phyloP scores from a whole-genome alignment of 2,329 filamentous ascomycete genomes.

The Anthostomella pinea region DNA sequence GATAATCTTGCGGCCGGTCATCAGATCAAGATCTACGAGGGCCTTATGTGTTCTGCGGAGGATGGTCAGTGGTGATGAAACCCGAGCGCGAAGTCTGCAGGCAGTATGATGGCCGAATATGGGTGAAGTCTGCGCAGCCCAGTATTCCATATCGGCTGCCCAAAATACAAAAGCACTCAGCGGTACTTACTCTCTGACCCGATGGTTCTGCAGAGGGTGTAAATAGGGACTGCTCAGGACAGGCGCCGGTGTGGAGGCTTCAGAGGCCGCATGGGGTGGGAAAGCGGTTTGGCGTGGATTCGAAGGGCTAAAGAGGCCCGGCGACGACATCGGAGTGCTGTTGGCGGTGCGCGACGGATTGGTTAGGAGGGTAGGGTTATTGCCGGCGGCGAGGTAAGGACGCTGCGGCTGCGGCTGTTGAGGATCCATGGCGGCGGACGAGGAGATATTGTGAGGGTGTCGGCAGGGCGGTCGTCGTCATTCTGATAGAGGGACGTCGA shows the following conservation, averaged over 20 bases:
- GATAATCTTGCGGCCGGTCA: constrained; percentile 91
- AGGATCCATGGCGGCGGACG: constrained; percentile 32
- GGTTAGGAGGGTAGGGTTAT: constrained; percentile 35
- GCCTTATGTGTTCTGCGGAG: constrained; percentile 75
- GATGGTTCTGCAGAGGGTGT: constrained; percentile 69
- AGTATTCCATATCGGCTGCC: too few species aligned
- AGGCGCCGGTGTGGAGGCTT: constrained; percentile 51
- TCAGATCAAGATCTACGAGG: constrained; percentile 81
- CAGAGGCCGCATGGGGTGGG: constrained; percentile 45
- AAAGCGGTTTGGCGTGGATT: constrained; percentile 40
- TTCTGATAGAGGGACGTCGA: constrained; percentile 27
- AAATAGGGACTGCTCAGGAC: constrained; percentile 57
- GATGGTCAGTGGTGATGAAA: constrained; percentile 9
- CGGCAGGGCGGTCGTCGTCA: constrained; percentile 26
- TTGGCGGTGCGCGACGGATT: constrained; percentile 47
- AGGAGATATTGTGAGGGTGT: constrained; percentile 22
- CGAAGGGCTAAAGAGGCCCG: constrained; percentile 58
- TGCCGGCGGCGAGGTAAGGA: constrained; percentile 35
- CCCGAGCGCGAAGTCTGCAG: constrained; percentile 3
- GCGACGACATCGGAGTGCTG: constrained; percentile 59
- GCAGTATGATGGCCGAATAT: too few species aligned
- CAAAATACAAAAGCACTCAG: constrained; percentile 8
- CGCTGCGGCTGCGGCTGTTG: constrained; percentile 31
- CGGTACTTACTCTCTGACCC: constrained; percentile 69
- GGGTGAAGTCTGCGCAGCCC: too few species aligned